Percentiles rank a stretch among this genome's conserved stretches.
Evolutionary conservation across 1,284 basidiomycete species (phyloP).

Genomic region (Omphalotus olearius): DNA sequence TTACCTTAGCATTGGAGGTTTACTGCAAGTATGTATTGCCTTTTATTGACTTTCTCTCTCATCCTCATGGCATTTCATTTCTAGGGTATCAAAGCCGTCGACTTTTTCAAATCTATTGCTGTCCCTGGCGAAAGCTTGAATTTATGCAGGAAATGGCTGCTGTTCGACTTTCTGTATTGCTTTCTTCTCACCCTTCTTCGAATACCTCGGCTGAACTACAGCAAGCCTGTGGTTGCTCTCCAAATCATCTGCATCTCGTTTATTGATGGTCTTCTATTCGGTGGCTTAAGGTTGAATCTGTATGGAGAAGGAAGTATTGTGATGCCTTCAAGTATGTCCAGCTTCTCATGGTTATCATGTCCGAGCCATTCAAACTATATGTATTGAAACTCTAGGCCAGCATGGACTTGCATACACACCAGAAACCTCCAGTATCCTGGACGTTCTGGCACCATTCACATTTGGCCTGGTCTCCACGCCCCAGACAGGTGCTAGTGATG

Average conservation of each 20-base stretch:
- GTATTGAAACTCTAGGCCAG: slow-evolving; percentile 22
- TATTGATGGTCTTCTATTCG: slow-evolving; percentile 69
- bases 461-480: slow-evolving; percentile 44
- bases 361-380: not conserved
- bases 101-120: slow-evolving; percentile 52
- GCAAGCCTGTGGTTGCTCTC: slow-evolving; percentile 53
- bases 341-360: not conserved
- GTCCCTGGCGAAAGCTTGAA: slow-evolving; percentile 34
- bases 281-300: slow-evolving; percentile 52
- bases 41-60: not conserved
- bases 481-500: slow-evolving; percentile 31
- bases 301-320: slow-evolving; percentile 23
- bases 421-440: slow-evolving; percentile 38
- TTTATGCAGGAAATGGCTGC: slow-evolving; percentile 64
- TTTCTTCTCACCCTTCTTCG: slow-evolving; percentile 59
- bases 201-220: slow-evolving; percentile 76
- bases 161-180: slow-evolving; percentile 63
- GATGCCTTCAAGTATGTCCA: slow-evolving; percentile 26
- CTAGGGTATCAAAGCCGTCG: slow-evolving; percentile 64
- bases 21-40: slow-evolving; percentile 42
- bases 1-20: slow-evolving; percentile 47
- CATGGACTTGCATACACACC: slow-evolving; percentile 39
- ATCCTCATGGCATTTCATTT: not conserved
- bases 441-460: slow-evolving; percentile 41
- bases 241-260: slow-evolving; percentile 57